Evolutionary conservation across 2,329 filamentous ascomycete genomes (phyloP).

Genomic region (Trichoderma aggressivum): DNA sequence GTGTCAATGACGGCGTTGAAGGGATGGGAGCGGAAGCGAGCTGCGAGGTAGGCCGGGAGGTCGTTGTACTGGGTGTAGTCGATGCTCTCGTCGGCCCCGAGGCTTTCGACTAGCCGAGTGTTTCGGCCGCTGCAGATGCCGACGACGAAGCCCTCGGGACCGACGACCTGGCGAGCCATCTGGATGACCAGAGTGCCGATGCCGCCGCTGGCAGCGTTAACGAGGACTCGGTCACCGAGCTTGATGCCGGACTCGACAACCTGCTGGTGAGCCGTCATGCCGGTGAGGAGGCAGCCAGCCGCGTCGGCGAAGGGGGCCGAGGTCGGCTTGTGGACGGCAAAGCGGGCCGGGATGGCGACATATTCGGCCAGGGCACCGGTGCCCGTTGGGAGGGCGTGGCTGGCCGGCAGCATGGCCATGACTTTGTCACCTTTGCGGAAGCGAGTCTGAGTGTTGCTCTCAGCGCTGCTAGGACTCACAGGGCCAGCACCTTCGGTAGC

Average conservation of each 20-base stretch:
- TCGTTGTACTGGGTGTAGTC: constrained; percentile 39
- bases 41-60: constrained; percentile 35
- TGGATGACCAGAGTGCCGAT: constrained; percentile 48
- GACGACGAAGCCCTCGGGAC: constrained; percentile 41
- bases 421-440: constrained; percentile 34
- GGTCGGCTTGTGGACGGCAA: constrained; percentile 33
- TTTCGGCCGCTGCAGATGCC: constrained; percentile 49
- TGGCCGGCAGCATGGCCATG: constrained; percentile 39
- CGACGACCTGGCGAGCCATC: constrained; percentile 38
- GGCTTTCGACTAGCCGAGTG: constrained; percentile 39
- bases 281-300: constrained; percentile 38
- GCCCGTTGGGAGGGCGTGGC: constrained; percentile 32
- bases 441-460: constrained; percentile 18
- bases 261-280: constrained; percentile 39
- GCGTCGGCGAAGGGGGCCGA: constrained; percentile 32
- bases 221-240: constrained; percentile 40
- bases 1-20: constrained; percentile 50
- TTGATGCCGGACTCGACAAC: constrained; percentile 37
- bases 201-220: constrained; percentile 51
- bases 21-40: constrained; percentile 29
- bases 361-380: constrained; percentile 41
- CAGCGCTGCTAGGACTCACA: neutral
- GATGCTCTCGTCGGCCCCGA: constrained; percentile 51
- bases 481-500: neutral
- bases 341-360: constrained; percentile 35